Conservation (phyloP, 495 filamentous ascomycete species). For the Filosporella fistucella region DNA sequence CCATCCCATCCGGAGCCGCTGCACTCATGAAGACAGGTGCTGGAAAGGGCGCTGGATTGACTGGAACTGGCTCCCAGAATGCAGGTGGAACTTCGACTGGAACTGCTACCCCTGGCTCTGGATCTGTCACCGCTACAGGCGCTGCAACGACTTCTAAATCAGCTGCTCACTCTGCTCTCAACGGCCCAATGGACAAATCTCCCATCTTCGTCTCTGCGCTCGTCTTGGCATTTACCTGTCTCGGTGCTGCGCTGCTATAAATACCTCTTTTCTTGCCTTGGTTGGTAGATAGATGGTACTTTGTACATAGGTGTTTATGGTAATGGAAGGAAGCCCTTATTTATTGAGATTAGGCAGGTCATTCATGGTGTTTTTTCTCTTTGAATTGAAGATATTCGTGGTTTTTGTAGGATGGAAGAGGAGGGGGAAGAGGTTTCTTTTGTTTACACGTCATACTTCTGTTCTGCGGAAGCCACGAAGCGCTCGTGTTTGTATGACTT, state of each 20-base stretch:
- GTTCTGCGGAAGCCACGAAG: too few species aligned
- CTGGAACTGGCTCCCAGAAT: constrained; percentile 68
- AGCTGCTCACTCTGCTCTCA: constrained; percentile 28
- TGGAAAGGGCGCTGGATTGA: constrained; percentile 66
- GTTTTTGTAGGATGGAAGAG: too few species aligned
- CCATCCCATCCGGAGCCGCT: constrained; percentile 61
- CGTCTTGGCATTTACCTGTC: constrained; percentile 53
- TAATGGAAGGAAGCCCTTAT: too few species aligned
- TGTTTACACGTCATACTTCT: too few species aligned
- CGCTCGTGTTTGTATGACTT: too few species aligned
- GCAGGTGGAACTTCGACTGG: constrained; percentile 55
- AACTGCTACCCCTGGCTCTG: constrained; percentile 61
- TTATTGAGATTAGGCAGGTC: too few species aligned
- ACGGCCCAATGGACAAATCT: constrained; percentile 38
- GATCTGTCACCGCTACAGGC: constrained; percentile 35
- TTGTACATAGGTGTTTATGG: too few species aligned
- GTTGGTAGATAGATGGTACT: too few species aligned
- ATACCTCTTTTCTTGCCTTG: not conserved
- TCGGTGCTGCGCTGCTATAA: constrained; percentile 61
- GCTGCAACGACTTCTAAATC: constrained; percentile 33
- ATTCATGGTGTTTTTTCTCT: too few species aligned
- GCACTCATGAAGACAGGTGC: constrained; percentile 71
- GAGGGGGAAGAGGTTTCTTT: too few species aligned
- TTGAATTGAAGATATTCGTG: too few species aligned
- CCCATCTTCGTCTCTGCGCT: constrained; percentile 50